Evolutionary conservation across 805 yeast genomes (phyloP).

Genomic region (Candida awuae): DNA sequence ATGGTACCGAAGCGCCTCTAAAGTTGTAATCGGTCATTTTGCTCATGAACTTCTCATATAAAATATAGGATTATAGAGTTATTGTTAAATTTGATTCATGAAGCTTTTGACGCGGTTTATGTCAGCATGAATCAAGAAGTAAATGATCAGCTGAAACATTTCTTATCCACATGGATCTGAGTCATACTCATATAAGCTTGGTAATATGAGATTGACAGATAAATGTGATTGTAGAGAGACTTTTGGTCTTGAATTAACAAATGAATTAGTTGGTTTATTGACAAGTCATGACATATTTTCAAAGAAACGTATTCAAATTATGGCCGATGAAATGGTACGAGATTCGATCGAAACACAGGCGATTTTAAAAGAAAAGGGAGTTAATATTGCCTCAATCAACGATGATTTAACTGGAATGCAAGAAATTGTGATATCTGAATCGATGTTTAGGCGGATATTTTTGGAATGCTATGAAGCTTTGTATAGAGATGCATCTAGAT

Average conservation of each 20-base stretch:
- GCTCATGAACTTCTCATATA: too few relatives aligned
- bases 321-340: slow-evolving; percentile 5
- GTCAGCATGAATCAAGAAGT: too few relatives aligned
- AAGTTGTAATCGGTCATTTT: background rate
- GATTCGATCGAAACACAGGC: background rate
- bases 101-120: too few relatives aligned
- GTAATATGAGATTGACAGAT: too few relatives aligned
- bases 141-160: too few relatives aligned
- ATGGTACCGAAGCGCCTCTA: slow-evolving; percentile 1
- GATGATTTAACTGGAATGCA: slow-evolving; percentile 1
- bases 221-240: too few relatives aligned
- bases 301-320: slow-evolving; percentile 1
- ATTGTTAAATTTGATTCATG: too few relatives aligned
- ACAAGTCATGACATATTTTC: background rate
- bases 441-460: slow-evolving; percentile 13
- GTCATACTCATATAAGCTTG: too few relatives aligned
- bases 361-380: background rate
- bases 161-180: too few relatives aligned
- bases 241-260: background rate
- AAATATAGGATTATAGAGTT: too few relatives aligned
- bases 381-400: background rate
- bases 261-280: background rate
- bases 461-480: slow-evolving; percentile 15
- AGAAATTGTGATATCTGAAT: slow-evolving; percentile 16
- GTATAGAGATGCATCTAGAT: background rate